Evolutionary conservation across 768 basidiomycete species (phyloP), one percentile per base, ranked within the genome.

Genomic region (Rhizopogon sp.): DNA sequence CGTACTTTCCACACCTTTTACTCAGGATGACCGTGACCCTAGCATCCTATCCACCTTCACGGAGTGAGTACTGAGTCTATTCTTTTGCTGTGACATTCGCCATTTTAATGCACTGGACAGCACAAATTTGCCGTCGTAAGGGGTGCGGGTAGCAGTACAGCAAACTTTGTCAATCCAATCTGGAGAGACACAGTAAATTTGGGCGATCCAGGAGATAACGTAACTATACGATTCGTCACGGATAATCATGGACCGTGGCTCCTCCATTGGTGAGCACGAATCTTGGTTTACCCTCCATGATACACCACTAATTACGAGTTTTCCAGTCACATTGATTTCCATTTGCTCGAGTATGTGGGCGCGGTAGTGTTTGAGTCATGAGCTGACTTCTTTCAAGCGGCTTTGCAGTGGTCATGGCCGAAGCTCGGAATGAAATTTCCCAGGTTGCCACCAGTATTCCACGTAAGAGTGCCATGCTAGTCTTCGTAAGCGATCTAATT

Each of bases 231-330:
- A 35, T 87, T 84, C 67, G 62, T 70, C 28, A 84, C 85, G 3
- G 79, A 88, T 61, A 88, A 88, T 66, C 76, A 84, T 4, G 87
- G 87, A 11, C 79, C 79, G 3, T 85, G 83, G 79, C 70, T 79
- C 59, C 56, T 79, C 33, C 79, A 79, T 58, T 79, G 70, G 69
- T 66, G 33, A 51, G 62, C 35, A 47, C 8, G 28, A 6, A 14
- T 41, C 43, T 25, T 49, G 2, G 47, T n/a, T 10, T 31, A 33
- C 11, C 31, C 50, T 28, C 22, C 43, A 5, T 25, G 14, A 11
- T 35, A 22, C 41, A 3, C 31, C 8, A 10, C 13, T 9, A 14
- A 53, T 60, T 51, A 60, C 20, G 14, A 1, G 2, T 51, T 57
- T 71, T 59, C 20, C 20, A 20, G 20, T 20, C 20, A 20, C 20